Evolutionary conservation across 1,284 basidiomycete species (phyloP), one percentile per base, ranked within the genome.

Genomic region (Fomitopsis schrenkii): DNA sequence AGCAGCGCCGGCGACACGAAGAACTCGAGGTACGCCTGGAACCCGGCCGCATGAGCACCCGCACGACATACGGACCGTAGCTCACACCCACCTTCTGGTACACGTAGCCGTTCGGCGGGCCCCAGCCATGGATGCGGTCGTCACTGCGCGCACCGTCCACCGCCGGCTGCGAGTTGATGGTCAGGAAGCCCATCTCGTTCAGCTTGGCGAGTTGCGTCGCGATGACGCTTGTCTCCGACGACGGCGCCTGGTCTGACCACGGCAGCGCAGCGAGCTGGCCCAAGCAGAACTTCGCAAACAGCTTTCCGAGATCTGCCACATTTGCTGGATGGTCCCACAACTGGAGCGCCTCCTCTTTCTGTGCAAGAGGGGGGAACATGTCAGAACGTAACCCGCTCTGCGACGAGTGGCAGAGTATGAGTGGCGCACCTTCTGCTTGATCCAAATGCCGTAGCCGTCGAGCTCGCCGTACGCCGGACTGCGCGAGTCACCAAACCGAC

Each of bases 81-180:
- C 35, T 33, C 5, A 33, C 8, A 33, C 30, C 30, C 57, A 91
- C 91, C 85, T 99, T 99, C 76, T 99, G 97, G 76, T 98, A 99
- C 45, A 99, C 90, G 71, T 94, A 98, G 1, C 97, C 97, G 63
- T 94, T 94, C 59, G 87, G 80, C 2, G 97, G 97, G 14, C 97
- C 97, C 91, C 97, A 99, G 10, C 97, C 97, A 72, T 94, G 91
- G 1, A 87, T 80, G 64, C 88, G 87, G 77, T 98, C 93, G 64
- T 93, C 88, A 68, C 94, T 96, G 61, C 82, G 81, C 10, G 85
- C 94, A 55, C 96, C 97, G 72, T 98, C 95, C 40, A 99, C 97
- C 3, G 97, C 95, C 12, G 97, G 97, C 74, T 99, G 97, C 44
- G 94, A 97, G 77, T 98, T 98, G 80, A 99, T 98, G 2, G 97